A percentile compares a stretch with the other conserved stretches of the same genome.
phyloP scores from a whole-genome alignment of 441 rosid species.

The Raphanus hybrid region DNA sequence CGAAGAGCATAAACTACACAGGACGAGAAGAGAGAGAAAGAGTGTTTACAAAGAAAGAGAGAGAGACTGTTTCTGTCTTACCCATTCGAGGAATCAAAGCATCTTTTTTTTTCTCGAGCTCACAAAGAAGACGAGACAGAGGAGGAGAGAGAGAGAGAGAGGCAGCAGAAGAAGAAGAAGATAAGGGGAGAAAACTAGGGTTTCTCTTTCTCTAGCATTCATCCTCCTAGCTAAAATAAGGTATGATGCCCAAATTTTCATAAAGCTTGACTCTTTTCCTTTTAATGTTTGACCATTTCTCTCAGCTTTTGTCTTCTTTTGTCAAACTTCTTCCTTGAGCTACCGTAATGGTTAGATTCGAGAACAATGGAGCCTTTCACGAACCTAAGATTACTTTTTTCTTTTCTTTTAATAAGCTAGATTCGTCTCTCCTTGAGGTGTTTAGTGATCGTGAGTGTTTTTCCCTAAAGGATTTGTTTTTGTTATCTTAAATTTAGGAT shows the following conservation, averaged over 20 bases:
- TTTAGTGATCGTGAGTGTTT: constrained; percentile 24
- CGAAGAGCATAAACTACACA: constrained; percentile 45
- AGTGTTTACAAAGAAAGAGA: constrained; percentile 23
- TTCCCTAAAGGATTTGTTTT: constrained; percentile 9
- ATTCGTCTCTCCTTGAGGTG: constrained; percentile 5
- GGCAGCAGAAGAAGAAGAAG: constrained; percentile 21
- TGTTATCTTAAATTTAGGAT: constrained; percentile 30
- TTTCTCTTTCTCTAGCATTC: constrained; percentile 22
- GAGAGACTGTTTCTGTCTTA: constrained; percentile 43
- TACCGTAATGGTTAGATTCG: constrained; percentile 22
- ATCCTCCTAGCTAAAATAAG: constrained; percentile 19
- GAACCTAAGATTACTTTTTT: constrained; percentile 10
- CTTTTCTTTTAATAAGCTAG: not conserved
- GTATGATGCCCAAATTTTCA: constrained; percentile 31
- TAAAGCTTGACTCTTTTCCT: constrained; percentile 22
- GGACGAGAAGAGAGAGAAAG: constrained; percentile 39
- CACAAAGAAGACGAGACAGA: constrained; percentile 23
- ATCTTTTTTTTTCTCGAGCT: constrained; percentile 50
- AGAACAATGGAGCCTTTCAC: constrained; percentile 17
- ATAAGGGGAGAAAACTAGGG: constrained; percentile 36
- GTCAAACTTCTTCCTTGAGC: constrained; percentile 25
- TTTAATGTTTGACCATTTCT: not conserved
- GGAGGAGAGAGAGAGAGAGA: constrained; percentile 1
- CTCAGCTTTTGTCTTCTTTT: constrained; percentile 7
- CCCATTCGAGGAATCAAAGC: constrained; percentile 60